Evolutionary conservation across 2,329 filamentous ascomycete genomes (phyloP).

Genomic region (Colletotrichum sp.): DNA sequence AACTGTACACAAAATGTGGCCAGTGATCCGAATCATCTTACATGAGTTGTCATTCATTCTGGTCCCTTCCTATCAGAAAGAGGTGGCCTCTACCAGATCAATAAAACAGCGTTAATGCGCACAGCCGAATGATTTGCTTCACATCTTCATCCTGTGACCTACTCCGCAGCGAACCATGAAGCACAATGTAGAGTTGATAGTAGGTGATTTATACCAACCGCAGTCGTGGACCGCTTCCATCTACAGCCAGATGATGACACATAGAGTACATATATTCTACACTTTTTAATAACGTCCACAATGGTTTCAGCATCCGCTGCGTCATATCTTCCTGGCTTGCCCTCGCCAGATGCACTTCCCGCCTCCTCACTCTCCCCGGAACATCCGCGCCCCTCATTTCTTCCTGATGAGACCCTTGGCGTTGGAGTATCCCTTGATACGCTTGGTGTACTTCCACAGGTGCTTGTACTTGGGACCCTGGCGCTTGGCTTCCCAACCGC

Average conservation of each 20-base stretch:
- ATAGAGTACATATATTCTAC: constrained; percentile 25
- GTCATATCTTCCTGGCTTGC: neutral
- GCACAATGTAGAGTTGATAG: neutral
- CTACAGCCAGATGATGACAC: constrained; percentile 22
- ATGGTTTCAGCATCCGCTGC: neutral
- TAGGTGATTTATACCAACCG: constrained; percentile 18
- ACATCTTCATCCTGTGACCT: neutral
- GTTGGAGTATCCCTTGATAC: constrained; percentile 54
- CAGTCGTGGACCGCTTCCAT: constrained; percentile 19
- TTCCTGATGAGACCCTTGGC: constrained; percentile 46
- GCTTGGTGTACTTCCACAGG: constrained; percentile 69
- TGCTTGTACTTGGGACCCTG: constrained; percentile 69
- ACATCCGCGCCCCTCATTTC: neutral
- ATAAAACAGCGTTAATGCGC: neutral
- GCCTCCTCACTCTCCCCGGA: neutral
- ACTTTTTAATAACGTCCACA: constrained; percentile 13
- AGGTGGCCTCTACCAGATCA: neutral
- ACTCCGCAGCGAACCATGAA: neutral
- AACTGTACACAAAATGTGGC: rapidly evolving
- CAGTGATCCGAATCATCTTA: neutral
- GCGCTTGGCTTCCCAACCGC: constrained; percentile 71
- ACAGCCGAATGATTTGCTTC: neutral
- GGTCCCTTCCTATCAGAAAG: neutral
- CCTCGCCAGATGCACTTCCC: neutral
- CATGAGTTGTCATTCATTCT: neutral